Evolutionary conservation across 495 filamentous ascomycete genomes (phyloP), one percentile per base, ranked within the genome.

Genomic region (Podospora fimiseda): DNA sequence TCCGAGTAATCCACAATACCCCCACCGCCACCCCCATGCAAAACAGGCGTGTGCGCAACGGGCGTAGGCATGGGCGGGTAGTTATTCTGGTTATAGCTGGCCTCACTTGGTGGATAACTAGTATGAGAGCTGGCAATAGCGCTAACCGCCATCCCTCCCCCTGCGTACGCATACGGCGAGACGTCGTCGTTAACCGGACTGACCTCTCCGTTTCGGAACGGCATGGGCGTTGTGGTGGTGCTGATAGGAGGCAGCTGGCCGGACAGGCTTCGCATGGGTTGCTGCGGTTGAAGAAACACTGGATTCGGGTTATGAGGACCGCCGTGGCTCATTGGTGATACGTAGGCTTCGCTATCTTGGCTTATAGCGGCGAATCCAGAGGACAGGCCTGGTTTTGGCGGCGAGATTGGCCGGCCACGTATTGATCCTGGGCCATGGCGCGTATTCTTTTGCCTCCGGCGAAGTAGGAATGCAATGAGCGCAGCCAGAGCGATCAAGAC

Each of bases 401-500:
- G 46, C 50, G 68, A 67, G 52, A 70, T 68, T 43, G 67, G 63
- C 1, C 64, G 59, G 22, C 66, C 55, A 60, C 60, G 50, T 47
- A 56, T 43, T 33, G 60, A 68, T 15, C 58, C 70, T 45, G 49
- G 71, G 37, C 50, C 70, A 41, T 56, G 48, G n/a, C 72, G 62
- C 8, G 60, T 21, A 52, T 75, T 75, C 36, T 61, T 50, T 33
- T 53, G 48, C 22, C 65, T 64, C 48, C 62, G 68, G 16, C 69
- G 69, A 18, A 57, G 22, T 20, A 60, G 21, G 50, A 63, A 51
- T 23, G 54, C 49, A 50, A 41, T 41, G 13, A 60, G 40, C 18
- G 52, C 53, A 1, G 47, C 38, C 8, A 55, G 15, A 11, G 51
- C 50, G 37, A 52, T 43, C n/a, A 57, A 47, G 20, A 59, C 50